These are phyloP conservation scores for Mariannaea sp. DNA, from an alignment of 2,329 filamentous ascomycete genomes.

Conservation along the genomic window DNA sequence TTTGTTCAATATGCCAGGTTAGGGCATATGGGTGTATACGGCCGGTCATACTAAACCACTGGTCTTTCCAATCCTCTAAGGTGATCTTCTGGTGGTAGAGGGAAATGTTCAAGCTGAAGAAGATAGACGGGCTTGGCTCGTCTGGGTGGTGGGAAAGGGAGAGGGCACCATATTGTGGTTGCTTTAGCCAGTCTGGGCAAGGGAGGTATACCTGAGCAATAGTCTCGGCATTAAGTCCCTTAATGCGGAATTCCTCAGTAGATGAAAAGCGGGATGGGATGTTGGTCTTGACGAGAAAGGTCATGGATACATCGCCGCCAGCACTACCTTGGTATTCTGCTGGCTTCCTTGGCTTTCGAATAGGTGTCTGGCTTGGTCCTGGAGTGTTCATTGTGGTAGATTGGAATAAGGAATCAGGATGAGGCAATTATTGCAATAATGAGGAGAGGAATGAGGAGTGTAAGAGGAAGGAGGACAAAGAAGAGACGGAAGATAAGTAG, in stretches of 20 bases:
- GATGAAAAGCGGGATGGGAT: slow-evolving; percentile 6
- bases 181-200: slow-evolving; percentile 1
- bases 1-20: neutral
- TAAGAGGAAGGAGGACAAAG: too few species aligned
- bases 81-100: neutral
- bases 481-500: too few species aligned
- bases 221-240: neutral
- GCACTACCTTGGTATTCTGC: neutral
- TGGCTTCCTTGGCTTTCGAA: too few species aligned
- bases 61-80: neutral
- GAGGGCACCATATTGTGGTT: slow-evolving; percentile 1
- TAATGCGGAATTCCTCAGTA: slow-evolving; percentile 3
- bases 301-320: slow-evolving; percentile 12
- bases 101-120: slow-evolving; percentile 8
- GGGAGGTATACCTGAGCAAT: slow-evolving; percentile 1
- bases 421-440: too few species aligned
- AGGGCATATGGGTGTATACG: slow-evolving; percentile 6
- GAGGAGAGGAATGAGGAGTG: too few species aligned
- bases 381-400: too few species aligned
- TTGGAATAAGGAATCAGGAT: too few species aligned
- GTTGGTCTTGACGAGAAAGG: slow-evolving; percentile 2
- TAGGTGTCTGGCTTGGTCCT: too few species aligned
- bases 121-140: neutral
- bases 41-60: slow-evolving; percentile 2
- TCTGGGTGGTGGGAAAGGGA: neutral